Evolutionary conservation across 495 filamentous ascomycete species (phyloP).

Genomic region (Cairneyella variabilis): DNA sequence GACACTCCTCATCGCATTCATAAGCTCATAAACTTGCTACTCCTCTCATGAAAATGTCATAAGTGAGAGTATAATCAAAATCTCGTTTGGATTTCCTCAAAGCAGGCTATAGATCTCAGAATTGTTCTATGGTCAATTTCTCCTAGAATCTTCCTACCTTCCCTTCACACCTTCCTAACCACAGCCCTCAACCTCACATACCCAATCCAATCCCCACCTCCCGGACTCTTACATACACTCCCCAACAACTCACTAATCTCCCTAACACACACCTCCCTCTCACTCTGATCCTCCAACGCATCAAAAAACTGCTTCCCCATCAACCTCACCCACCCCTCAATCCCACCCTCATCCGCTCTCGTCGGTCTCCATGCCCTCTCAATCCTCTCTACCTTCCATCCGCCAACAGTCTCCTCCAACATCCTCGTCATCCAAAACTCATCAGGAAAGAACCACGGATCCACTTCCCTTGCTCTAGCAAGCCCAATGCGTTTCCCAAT

Average conservation of each 20-base stretch:
- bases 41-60: too few species aligned
- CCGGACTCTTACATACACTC: conserved; percentile 45
- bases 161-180: conserved; percentile 53
- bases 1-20: too few species aligned
- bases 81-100: too few species aligned
- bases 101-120: too few species aligned
- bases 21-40: too few species aligned
- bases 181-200: conserved; percentile 70
- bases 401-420: conserved; percentile 42
- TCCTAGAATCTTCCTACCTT: too few species aligned
- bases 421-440: conserved; percentile 42
- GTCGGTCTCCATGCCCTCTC: conserved; percentile 68
- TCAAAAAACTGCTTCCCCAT: conserved; percentile 58
- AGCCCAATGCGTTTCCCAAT: conserved; percentile 51
- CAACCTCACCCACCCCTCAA: conserved; percentile 69
- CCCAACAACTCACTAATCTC: conserved; percentile 57
- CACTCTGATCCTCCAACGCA: conserved; percentile 35
- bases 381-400: conserved; percentile 56
- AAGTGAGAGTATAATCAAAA: too few species aligned
- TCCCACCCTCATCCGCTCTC: conserved; percentile 47
- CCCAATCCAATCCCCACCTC: conserved; percentile 58
- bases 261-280: conserved; percentile 50
- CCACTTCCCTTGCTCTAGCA: conserved; percentile 39
- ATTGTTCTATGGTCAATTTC: too few species aligned
- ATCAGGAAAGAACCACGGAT: conserved; percentile 75